phyloP scores from a whole-genome alignment of 148 eudicot species.

The Agrostemma githago region DNA sequence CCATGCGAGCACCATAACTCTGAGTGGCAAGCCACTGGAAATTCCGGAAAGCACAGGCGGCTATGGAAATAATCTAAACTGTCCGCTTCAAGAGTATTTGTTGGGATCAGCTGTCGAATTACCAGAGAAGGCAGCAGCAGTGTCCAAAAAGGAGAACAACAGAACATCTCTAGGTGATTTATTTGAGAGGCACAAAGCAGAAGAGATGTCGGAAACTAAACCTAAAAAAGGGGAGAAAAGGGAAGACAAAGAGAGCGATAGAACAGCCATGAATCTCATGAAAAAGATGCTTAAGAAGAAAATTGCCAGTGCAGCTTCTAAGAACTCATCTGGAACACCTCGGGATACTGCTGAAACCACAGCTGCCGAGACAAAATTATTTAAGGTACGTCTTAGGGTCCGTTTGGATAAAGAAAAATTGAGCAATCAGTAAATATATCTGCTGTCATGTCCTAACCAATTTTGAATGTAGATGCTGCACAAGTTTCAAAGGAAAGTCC shows the following conservation, averaged over 20 bases:
- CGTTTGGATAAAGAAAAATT: too few species aligned
- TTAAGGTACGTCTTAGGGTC: conserved; percentile 46
- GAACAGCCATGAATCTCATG: conserved; percentile 46
- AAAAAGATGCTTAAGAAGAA: conserved; percentile 64
- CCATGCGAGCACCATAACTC: conserved; percentile 64
- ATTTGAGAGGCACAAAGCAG: conserved; percentile 75
- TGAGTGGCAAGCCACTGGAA: conserved; percentile 55
- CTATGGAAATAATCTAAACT: conserved; percentile 33
- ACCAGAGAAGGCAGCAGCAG: conserved; percentile 44
- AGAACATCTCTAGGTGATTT: conserved; percentile 75
- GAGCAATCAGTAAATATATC: too few species aligned
- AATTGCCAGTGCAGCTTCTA: conserved; percentile 35
- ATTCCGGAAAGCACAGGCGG: conserved; percentile 40
- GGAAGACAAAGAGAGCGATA: conserved; percentile 52
- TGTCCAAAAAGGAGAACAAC: conserved; percentile 44
- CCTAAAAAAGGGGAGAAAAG: conserved; percentile 39
- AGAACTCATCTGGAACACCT: conserved; percentile 30
- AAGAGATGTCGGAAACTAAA: conserved; percentile 41
- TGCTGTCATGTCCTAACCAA: too few species aligned
- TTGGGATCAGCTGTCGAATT: conserved; percentile 62
- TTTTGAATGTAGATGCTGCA: conserved; percentile 52
- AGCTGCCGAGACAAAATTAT: conserved; percentile 54
- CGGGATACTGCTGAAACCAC: conserved; percentile 39
- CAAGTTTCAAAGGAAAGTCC: conserved; percentile 74
- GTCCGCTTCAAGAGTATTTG: conserved; percentile 77